These are phyloP conservation scores for Vitis hybrid DNA, from an alignment of 177 flowering plant species.

Conservation along the genomic window DNA sequence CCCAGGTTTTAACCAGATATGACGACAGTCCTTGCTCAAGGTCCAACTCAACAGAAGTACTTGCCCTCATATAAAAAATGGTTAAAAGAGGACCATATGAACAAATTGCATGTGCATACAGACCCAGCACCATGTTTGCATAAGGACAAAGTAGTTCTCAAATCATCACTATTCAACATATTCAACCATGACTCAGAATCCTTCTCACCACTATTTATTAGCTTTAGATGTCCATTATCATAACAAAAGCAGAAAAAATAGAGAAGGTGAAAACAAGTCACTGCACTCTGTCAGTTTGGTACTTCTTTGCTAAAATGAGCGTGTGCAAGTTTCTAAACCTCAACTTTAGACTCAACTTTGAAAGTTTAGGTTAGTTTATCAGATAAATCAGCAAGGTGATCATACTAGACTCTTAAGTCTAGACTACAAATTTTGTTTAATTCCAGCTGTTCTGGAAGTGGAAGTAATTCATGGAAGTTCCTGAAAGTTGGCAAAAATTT, in stretches of 20 bases:
- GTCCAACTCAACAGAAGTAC: not conserved
- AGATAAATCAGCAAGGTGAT: no score
- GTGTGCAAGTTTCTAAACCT: not conserved
- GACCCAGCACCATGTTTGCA: not conserved
- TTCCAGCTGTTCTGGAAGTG: no score
- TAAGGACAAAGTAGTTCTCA: not conserved
- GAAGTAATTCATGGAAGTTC: no score
- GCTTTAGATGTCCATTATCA: not conserved
- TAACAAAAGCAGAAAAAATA: not conserved
- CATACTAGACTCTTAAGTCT: no score
- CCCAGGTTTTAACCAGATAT: not conserved
- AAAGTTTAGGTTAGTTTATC: no score
- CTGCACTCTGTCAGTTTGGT: not conserved
- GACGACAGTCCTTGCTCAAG: not conserved
- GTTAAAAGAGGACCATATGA: not conserved
- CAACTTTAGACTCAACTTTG: not conserved
- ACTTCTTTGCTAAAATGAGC: not conserved
- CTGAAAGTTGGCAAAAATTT: no score
- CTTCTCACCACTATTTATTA: not conserved
- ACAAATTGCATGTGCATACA: not conserved
- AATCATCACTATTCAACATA: not conserved
- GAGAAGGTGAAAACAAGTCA: not conserved
- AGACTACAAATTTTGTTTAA: no score
- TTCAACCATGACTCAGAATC: not conserved
- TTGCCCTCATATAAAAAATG: not conserved